These are phyloP conservation scores for Emergomyces orientalis DNA, from an alignment of 2,329 filamentous ascomycete genomes.

Conservation along the genomic window DNA sequence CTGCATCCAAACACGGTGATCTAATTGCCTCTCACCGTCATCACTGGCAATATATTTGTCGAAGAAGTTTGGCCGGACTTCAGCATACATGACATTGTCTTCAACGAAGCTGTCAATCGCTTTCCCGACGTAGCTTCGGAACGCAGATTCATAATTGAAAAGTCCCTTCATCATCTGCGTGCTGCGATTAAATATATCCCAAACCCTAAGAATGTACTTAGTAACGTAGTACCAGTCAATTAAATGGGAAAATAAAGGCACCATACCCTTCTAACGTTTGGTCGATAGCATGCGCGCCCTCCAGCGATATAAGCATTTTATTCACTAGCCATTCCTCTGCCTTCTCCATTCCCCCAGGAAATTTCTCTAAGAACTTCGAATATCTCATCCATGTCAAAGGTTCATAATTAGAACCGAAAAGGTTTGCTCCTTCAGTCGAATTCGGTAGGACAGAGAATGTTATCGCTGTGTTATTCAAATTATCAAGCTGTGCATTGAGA, in stretches of 20 bases:
- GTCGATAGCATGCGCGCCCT: conserved; percentile 4
- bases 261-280: conserved; percentile 6
- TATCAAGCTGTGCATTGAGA: background rate
- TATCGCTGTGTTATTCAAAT: conserved; percentile 2
- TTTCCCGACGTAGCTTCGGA: conserved; percentile 3
- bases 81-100: conserved; percentile 7
- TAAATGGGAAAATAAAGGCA: background rate
- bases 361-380: conserved; percentile 3
- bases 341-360: background rate
- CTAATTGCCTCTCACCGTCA: conserved; percentile 4
- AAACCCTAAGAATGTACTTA: conserved; percentile 2
- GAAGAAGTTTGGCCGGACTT: conserved; percentile 9
- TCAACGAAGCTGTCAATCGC: conserved; percentile 7
- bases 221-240: background rate
- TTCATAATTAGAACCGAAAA: background rate
- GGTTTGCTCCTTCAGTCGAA: background rate
- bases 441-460: conserved; percentile 7
- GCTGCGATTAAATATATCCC: conserved; percentile 9
- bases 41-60: conserved; percentile 6
- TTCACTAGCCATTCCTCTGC: conserved; percentile 8
- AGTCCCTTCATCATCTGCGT: conserved; percentile 10
- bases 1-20: conserved; percentile 6
- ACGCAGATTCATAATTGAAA: conserved; percentile 8
- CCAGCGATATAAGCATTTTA: background rate
- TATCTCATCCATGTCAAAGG: conserved; percentile 7